Percentiles rank a stretch among this genome's conserved stretches.
phyloP scores from a whole-genome alignment of 768 basidiomycete genomes.

The Phanerochaete sordida region DNA sequence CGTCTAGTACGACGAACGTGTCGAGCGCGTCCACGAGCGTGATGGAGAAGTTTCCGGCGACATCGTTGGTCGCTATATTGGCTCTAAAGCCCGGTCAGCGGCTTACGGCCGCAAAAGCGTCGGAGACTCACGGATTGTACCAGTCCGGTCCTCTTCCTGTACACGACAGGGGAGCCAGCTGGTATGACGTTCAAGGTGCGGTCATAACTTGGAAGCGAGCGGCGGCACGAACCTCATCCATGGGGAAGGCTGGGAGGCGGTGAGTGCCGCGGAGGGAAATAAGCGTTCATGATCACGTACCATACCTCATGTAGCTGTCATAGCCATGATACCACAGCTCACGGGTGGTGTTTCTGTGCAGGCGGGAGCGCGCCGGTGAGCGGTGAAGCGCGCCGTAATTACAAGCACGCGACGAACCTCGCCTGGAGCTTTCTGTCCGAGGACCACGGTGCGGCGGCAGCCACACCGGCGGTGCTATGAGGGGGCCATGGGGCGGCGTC shows the following conservation, averaged over 20 bases:
- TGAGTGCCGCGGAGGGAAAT: background rate
- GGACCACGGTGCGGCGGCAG: conserved; percentile 22
- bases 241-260: conserved; percentile 62
- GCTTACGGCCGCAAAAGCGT: background rate
- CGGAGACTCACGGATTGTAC: conserved; percentile 64
- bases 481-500: conserved; percentile 19
- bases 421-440: conserved; percentile 21
- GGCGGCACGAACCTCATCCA: conserved; percentile 62
- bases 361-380: background rate
- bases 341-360: conserved; percentile 59
- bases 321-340: conserved; percentile 91
- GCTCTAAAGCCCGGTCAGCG: conserved; percentile 39
- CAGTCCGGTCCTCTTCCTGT: conserved; percentile 85
- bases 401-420: conserved; percentile 16
- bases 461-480: conserved; percentile 7
- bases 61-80: conserved; percentile 85
- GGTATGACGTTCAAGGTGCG: background rate
- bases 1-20: conserved; percentile 84
- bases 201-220: conserved; percentile 9
- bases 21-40: conserved; percentile 84
- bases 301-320: conserved; percentile 81
- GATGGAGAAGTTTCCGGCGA: conserved; percentile 89
- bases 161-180: conserved; percentile 91
- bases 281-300: conserved; percentile 35
- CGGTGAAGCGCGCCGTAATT: background rate